A percentile compares a stretch with the other conserved stretches of the same genome.
These are phyloP conservation scores for Colletotrichum coccodes DNA, from an alignment of 2,329 filamentous ascomycete species.

Conservation along the genomic window DNA sequence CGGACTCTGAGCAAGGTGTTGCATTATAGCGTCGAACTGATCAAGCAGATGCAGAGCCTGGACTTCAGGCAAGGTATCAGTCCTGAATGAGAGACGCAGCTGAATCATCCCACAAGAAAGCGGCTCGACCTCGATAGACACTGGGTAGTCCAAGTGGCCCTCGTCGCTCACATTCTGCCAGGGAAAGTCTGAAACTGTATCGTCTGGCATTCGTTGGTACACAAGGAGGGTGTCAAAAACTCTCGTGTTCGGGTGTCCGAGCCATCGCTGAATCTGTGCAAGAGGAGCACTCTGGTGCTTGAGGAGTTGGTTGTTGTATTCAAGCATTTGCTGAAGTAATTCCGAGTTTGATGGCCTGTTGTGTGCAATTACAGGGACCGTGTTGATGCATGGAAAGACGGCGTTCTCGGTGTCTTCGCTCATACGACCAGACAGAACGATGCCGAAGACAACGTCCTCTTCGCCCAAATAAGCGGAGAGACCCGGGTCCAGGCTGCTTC, in stretches of 20 bases:
- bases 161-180: conserved; percentile 75
- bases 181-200: conserved; percentile 38
- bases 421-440: conserved; percentile 81
- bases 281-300: conserved; percentile 79
- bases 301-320: conserved; percentile 70
- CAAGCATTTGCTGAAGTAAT: conserved; percentile 72
- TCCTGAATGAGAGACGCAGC: conserved; percentile 74
- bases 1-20: conserved; percentile 64
- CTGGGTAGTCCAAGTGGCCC: conserved; percentile 78
- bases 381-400: conserved; percentile 84
- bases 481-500: conserved; percentile 84
- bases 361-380: conserved; percentile 76
- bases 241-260: conserved; percentile 70
- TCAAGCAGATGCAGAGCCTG: conserved; percentile 75
- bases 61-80: conserved; percentile 70
- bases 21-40: conserved; percentile 78
- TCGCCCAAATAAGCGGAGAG: conserved; percentile 84
- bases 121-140: conserved; percentile 84
- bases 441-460: conserved; percentile 77
- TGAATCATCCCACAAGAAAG: conserved; percentile 55
- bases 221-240: conserved; percentile 89
- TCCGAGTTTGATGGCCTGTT: conserved; percentile 63
- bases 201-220: conserved; percentile 72
- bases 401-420: conserved; percentile 66
- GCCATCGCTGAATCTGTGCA: conserved; percentile 76